Base-by-base conservation (phyloP, 495 filamentous ascomycete genomes). In the Aspergillus asperescens region DNA sequence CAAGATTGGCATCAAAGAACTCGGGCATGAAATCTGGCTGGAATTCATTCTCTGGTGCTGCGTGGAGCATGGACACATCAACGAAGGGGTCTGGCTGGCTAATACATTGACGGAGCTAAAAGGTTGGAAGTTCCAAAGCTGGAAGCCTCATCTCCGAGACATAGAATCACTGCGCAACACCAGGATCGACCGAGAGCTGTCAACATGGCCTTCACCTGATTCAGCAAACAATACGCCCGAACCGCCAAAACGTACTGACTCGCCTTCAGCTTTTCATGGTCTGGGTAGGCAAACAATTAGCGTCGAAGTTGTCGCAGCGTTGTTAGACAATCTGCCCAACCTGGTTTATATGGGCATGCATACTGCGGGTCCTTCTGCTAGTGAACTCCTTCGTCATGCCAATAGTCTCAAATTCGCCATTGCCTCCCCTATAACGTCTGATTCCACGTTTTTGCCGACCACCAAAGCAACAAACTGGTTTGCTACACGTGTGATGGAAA, bases 21-120 rank as follows among this genome's bases (percentile, higher is more conserved):
- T 85, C 2, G 76, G 77, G 1, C 75, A 77, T 16, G 79, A 83
- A 50, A 67, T 86, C 18, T 87, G 83, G 83, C 62, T 87, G 1
- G 83, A 87, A 55, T 68, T 86, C 10, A 72, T 86, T 39, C 70
- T 87, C 7, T 87, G 82, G 83, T 79, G 77, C 50, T 87, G 83
- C 59, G 70, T 85, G 22, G 80, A 85, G 58, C 78, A 81, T 52
- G 78, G 78, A 5, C 81, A 79, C 68, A 61, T 77, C 8, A 63
- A 61, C 38, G 78, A 82, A 55, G 83, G 80, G 18, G 59, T 69
- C 37, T 69, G 65, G 43, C 68, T 86, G 5, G 48, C 84, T 1
- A 57, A 69, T 29, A 61, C 71, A 40, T 67, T 80, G 60, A 62
- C 55, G 3, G 61, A 57, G 19, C 48, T 63, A 9, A 63, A 67